Conservation (phyloP, 73 alveolate genomes). For the Paramecium sexaurelia region DNA sequence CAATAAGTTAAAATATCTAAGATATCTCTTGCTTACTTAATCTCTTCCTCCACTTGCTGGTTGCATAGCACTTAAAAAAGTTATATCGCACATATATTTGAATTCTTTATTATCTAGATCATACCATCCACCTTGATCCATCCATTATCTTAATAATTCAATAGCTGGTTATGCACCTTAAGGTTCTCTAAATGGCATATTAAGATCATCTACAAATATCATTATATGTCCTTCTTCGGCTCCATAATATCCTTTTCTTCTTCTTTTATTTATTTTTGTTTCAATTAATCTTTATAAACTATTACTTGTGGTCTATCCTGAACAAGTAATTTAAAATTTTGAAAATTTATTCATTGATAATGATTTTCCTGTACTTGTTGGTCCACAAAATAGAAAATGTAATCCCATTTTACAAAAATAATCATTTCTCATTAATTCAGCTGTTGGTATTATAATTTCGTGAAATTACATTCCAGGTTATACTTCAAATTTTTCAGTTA, state of each 20-base stretch:
- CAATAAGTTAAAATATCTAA: conserved; percentile 76
- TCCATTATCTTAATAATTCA: conserved; percentile 97
- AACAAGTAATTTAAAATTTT: conserved; percentile 91
- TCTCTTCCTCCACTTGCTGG: conserved; percentile 67
- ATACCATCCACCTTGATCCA: conserved; percentile 97
- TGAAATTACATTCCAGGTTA: conserved; percentile 95
- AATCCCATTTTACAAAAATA: conserved; percentile 84
- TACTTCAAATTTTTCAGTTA: conserved; percentile 92
- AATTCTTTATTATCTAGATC: conserved; percentile 87
- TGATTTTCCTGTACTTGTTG: conserved; percentile 99
- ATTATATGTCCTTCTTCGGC: conserved; percentile 89
- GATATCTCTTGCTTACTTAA: conserved; percentile 75
- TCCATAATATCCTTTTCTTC: conserved; percentile 96
- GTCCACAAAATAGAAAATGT: conserved; percentile 97
- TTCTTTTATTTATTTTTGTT: conserved; percentile 60
- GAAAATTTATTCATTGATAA: conserved; percentile 86
- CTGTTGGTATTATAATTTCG: conserved; percentile 97
- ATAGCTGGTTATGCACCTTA: conserved; percentile 75
- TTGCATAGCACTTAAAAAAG: conserved; percentile 77
- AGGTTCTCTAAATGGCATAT: conserved; percentile 98
- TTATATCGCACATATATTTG: conserved; percentile 83
- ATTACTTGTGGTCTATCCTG: conserved; percentile 99
- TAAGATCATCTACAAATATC: conserved; percentile 87
- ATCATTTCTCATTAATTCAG: conserved; percentile 96
- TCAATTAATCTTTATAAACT: conserved; percentile 74